Evolutionary conservation across 257 asterid genomes (phyloP).

Genomic region (Solanum commersonii): DNA sequence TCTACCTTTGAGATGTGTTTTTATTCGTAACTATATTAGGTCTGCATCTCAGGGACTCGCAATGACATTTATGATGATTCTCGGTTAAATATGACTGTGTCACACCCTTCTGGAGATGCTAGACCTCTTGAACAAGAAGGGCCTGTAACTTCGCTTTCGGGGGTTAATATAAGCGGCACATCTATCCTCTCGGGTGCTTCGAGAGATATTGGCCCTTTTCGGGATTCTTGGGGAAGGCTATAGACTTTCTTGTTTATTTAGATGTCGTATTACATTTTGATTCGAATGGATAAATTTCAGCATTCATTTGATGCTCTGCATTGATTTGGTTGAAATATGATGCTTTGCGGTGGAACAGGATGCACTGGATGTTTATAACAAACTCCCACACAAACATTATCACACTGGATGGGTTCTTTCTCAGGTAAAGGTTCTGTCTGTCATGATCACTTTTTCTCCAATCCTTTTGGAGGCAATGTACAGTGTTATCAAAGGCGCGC

Average conservation of each 20-base stretch:
- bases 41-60: conserved; percentile 42
- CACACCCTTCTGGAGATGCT: conserved; percentile 43
- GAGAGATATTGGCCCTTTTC: conserved; percentile 60
- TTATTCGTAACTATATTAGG: conserved; percentile 6
- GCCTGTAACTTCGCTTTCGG: conserved; percentile 26
- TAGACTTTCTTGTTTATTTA: conserved; percentile 70
- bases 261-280: conserved; percentile 47
- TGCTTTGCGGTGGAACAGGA: conserved; percentile 44
- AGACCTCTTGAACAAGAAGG: conserved; percentile 64
- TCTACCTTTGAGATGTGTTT: not conserved
- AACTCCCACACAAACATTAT: conserved; percentile 82
- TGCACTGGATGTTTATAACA: conserved; percentile 61
- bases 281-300: conserved; percentile 3
- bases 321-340: not conserved
- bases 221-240: conserved; percentile 89
- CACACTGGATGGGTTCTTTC: conserved; percentile 96
- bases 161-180: conserved; percentile 39
- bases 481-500: no score
- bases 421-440: conserved; percentile 35
- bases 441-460: not conserved
- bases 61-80: conserved; percentile 63
- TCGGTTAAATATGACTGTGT: conserved; percentile 33
- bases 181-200: conserved; percentile 55
- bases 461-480: not conserved
- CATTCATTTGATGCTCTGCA: not conserved